Evolutionary conservation across 352 stramenopile species (phyloP).

Genomic region (Synura sp.): DNA sequence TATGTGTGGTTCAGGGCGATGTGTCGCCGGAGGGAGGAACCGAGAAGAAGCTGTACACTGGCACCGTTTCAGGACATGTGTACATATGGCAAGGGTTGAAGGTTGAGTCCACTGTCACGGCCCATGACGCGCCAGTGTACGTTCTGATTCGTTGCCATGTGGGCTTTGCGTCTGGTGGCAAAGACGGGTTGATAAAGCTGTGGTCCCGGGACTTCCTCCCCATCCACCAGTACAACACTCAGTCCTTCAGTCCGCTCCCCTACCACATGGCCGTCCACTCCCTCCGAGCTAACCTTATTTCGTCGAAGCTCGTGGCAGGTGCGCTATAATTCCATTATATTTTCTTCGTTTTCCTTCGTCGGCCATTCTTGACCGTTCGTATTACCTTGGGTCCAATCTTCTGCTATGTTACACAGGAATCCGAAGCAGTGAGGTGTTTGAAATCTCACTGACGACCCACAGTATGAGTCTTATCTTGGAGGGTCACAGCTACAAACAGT

Average conservation of each 20-base stretch:
- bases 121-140: constrained; percentile 53
- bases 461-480: background rate
- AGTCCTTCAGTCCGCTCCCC: background rate
- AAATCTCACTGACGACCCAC: background rate
- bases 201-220: background rate
- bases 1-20: constrained; percentile 46
- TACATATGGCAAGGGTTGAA: constrained; percentile 56
- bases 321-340: too few species aligned
- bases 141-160: constrained; percentile 43
- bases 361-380: too few species aligned
- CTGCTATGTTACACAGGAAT: too few species aligned
- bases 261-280: background rate
- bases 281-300: background rate
- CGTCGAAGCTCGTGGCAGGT: background rate
- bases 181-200: constrained; percentile 19
- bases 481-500: background rate
- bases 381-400: too few species aligned
- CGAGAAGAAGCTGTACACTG: constrained; percentile 40
- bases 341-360: too few species aligned
- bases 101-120: constrained; percentile 49
- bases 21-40: background rate
- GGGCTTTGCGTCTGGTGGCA: constrained; percentile 51
- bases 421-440: background rate
- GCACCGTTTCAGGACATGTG: constrained; percentile 53
- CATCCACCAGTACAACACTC: background rate